Percentiles rank a stretch among this genome's conserved stretches.
phyloP scores from a whole-genome alignment of 306 rosid genomes.

The Citrullus amarus region DNA sequence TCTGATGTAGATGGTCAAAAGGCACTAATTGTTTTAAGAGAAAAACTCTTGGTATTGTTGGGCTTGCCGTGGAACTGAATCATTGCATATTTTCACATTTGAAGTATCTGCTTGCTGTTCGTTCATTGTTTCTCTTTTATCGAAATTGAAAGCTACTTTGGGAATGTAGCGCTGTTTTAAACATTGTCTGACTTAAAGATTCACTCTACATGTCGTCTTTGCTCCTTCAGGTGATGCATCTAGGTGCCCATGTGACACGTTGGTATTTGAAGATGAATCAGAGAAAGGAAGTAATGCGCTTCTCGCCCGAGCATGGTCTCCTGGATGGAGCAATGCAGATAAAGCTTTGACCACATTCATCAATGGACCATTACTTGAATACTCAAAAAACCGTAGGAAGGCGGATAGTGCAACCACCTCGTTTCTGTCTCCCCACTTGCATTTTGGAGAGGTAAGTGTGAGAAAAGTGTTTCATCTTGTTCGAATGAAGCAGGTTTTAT shows the following conservation, averaged over 20 bases:
- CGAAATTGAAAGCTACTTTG: no score
- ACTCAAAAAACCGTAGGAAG: conserved; percentile 73
- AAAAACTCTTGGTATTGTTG: not conserved
- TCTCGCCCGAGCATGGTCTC: conserved; percentile 98
- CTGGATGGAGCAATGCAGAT: conserved; percentile 98
- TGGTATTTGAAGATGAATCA: conserved; percentile 73
- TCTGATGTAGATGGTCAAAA: not conserved
- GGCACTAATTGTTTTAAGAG: not conserved
- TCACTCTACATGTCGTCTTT: not conserved
- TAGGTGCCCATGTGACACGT: conserved; percentile 41
- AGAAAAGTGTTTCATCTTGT: conserved; percentile 84
- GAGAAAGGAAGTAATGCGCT: conserved; percentile 98
- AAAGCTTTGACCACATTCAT: conserved; percentile 74
- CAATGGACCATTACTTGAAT: conserved; percentile 81
- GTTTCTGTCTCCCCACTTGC: conserved; percentile 88
- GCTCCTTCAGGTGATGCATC: conserved; percentile 57
- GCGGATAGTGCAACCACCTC: conserved; percentile 95
- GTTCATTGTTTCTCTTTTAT: not conserved
- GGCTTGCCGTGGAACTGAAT: not conserved
- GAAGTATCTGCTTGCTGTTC: not conserved
- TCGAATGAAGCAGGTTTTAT: conserved; percentile 88
- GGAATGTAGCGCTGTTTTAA: not conserved
- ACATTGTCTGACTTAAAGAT: not conserved
- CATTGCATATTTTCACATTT: not conserved
- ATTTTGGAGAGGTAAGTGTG: conserved; percentile 95